Base-by-base conservation (phyloP, 2,329 filamentous ascomycete species). In the Podosphaera xanthii region DNA sequence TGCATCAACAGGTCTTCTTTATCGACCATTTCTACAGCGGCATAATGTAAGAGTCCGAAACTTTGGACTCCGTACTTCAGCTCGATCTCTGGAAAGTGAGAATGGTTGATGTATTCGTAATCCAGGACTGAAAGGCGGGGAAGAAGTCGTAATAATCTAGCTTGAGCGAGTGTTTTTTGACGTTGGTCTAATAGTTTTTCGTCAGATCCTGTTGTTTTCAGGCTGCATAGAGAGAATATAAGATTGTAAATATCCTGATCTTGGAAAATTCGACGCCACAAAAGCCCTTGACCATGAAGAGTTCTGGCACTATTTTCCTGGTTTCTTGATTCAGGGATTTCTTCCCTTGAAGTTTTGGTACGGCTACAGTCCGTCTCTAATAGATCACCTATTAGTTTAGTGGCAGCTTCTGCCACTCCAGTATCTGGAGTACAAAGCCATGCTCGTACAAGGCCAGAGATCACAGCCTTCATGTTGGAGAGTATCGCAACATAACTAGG, bases 351-450 rank as follows among this genome's bases (percentile, higher is more conserved):
- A 46, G 64, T 65, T 35, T 61, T 59, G 59, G 64, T 65, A n/a
- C 60, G 60, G 59, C 75, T 72, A 62, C 76, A 79, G 67, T 83
- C 80, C 5, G 75, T 70, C 57, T 80, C 75, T 3, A 83, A 72
- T 42, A 82, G 66, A 62, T 78, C 75, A 1, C 75, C 74, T 2
- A 83, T 66, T 1, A 77, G 73, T 57, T 69, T 72, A 1, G 71
- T 72, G 1, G 75, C 78, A 38, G 72, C 74, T 65, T 81, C 76
- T 9, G 76, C 79, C 2, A 82, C 77, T 58, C 75, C 76, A 4
- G 80, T 76, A 49, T 78, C 70, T 0, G 76, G 73, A 4, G 73
- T 72, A 33, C 72, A 71, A 1, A 83, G 70, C 80, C 80, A 83
- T 59, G 72, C 70, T 9, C 68, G 68, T 38, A 82, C 55, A 46